phyloP scores from a whole-genome alignment of 106 monocot genomes.

The Acanthochlamys bracteata region DNA sequence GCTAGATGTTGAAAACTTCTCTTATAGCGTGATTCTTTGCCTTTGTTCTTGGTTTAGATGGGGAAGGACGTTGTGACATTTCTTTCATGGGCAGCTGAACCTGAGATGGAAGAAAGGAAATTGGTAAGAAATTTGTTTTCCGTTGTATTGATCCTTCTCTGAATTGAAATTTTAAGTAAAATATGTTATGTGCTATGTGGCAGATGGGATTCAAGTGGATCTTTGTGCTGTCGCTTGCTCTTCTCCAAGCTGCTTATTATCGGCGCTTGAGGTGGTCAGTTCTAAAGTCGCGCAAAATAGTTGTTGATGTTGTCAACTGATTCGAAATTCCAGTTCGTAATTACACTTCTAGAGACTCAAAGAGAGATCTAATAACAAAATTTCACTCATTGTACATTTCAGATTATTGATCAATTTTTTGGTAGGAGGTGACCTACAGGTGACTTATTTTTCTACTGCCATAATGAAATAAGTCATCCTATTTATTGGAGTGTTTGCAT shows the following conservation, averaged over 20 bases:
- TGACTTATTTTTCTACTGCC: no score
- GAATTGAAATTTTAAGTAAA: background rate
- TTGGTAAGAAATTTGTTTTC: slow-evolving; percentile 32
- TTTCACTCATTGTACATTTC: background rate
- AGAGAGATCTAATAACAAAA: background rate
- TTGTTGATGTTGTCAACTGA: slow-evolving; percentile 75
- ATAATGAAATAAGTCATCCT: no score
- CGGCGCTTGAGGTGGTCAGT: slow-evolving; percentile 73
- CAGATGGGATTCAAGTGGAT: slow-evolving; percentile 98
- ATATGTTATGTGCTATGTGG: background rate
- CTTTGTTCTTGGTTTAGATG: slow-evolving; percentile 38
- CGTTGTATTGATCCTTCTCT: background rate
- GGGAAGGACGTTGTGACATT: slow-evolving; percentile 96
- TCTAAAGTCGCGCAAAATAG: slow-evolving; percentile 63
- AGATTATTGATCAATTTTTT: no score
- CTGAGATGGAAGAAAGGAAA: slow-evolving; percentile 91
- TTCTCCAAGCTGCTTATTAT: slow-evolving; percentile 85
- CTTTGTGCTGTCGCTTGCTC: slow-evolving; percentile 65
- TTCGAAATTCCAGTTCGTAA: background rate
- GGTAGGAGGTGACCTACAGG: no score
- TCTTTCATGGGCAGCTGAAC: slow-evolving; percentile 90
- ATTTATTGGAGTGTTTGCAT: no score
- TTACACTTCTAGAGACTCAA: background rate
- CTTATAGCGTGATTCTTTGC: no score
- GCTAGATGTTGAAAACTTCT: no score